Conservation (phyloP, 345 rosid species). For the Ceriops tagal region DNA sequence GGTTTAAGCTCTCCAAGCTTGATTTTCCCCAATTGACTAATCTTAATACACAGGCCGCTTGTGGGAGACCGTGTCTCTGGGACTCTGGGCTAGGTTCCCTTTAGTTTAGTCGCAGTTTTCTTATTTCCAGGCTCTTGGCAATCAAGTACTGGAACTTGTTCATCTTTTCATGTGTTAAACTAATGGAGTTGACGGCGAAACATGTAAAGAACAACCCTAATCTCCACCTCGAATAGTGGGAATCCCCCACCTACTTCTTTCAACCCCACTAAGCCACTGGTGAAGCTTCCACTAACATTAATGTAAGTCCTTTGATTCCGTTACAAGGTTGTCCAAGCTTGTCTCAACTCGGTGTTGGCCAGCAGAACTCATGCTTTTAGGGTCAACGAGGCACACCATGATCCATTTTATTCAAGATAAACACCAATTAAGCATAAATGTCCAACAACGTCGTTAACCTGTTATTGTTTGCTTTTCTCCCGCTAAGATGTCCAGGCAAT, state of each 20-base stretch:
- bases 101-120: conserved; percentile 14
- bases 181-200: background rate
- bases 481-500: conserved; percentile 5
- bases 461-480: conserved; percentile 11
- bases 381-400: conserved; percentile 25
- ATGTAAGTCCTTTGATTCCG: conserved; percentile 17
- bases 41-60: conserved; percentile 59
- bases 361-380: conserved; percentile 7
- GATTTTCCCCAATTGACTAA: conserved; percentile 37
- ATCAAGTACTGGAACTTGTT: conserved; percentile 2
- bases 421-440: background rate
- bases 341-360: conserved; percentile 10
- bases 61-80: conserved; percentile 71
- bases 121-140: conserved; percentile 25
- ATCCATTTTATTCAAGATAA: background rate
- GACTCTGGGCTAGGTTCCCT: conserved; percentile 22
- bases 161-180: conserved; percentile 6
- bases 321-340: conserved; percentile 18
- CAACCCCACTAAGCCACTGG: conserved; percentile 3
- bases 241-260: background rate
- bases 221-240: conserved; percentile 8
- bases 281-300: conserved; percentile 25
- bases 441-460: conserved; percentile 1
- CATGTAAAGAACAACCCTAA: background rate
- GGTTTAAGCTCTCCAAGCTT: conserved; percentile 24